Evolutionary conservation across 805 yeast species (phyloP), one percentile per base, ranked within the genome.

Genomic region (Lipomyces oligophaga): DNA sequence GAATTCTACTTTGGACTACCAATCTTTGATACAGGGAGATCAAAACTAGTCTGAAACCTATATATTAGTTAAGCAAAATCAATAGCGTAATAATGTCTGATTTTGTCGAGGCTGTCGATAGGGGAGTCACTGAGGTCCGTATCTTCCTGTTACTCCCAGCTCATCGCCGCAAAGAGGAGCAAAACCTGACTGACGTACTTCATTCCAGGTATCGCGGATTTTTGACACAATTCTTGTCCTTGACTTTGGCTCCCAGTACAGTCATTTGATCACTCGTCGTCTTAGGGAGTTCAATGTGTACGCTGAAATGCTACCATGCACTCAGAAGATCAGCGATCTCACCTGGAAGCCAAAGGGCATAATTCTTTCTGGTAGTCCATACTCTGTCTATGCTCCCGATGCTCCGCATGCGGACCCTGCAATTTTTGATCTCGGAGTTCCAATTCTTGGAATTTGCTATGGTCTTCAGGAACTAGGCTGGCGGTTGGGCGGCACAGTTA

Each of bases 391-490:
- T 66, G 96, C 84, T 49, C 83, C 79, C 47, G 97, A 83, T 60
- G 88, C 97, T 52, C 98, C 98, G 35, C 98, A 93, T 69, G 98
- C 90, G 48, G 98, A 93, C 72, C 93, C 81, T 58, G 97, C 79
- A 45, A 80, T 93, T 51, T 93, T 93, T 73, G 78, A 90, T 60
- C 79, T 93, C 61, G 77, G 79, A 51, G 98, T 52, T 30, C 98
- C 98, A 56, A 84, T 93, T 63, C 75, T 93, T 58, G 98, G 98
- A 64, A 93, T 93, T 67, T 93, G 98, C 73, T 93, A 93, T 72
- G 98, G 98, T 70, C 85, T 93, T 90, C 98, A 93, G 76, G 98
- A 93, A 73, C 73, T 93, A 59, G 98, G 98, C 44, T 90, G 97
- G 97, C 82, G 88, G 63, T 94, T 94, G 69, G 85, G 85, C 67